Evolutionary conservation across 257 asterid species (phyloP), one percentile per base, ranked within the genome.

Genomic region (Vinca minor): DNA sequence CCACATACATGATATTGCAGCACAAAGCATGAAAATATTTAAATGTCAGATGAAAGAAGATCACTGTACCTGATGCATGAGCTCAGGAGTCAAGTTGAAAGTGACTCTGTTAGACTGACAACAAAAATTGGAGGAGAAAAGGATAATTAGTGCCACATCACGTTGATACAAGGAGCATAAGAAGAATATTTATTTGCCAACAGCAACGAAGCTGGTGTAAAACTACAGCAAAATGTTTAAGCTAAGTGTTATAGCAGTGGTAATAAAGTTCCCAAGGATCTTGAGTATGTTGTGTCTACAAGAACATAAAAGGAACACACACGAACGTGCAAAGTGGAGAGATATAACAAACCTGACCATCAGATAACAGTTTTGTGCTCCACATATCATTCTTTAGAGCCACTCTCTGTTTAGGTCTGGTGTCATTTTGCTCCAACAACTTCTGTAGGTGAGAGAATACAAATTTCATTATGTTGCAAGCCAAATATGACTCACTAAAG

Each of bases 341-440:
- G 44, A 58, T 2, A 47, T 14, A 17, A 5, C 53, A 45, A 83
- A 93, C 99, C 99, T 87, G 99, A 46, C 99, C 97, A 77, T 89
- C 96, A 31, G 96, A 85, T 53, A 82, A 69, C 18, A 96, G 99
- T 74, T 93, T 93, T 54, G 83, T 78, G 64, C 71, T 82, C 91
- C 92, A 92, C 94, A 89, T 85, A 74, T 88, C 97, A 76, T 93
- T 93, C 79, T 83, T 89, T 59, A 93, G 73, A 50, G 97, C 96
- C 70, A 87, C 73, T 34, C 83, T 81, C 73, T 93, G 99, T 62
- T 89, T 89, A 61, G 87, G 82, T 77, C 79, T 80, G 77, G 73
- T 75, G 72, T 81, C 87, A 57, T 76, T 80, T 81, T 87, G 95
- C 50, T 84, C 91, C 86, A 92, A 82, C 80, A 82, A 84, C 76